Evolutionary conservation across 495 filamentous ascomycete species (phyloP).

Genomic region (Tirmania nivea): DNA sequence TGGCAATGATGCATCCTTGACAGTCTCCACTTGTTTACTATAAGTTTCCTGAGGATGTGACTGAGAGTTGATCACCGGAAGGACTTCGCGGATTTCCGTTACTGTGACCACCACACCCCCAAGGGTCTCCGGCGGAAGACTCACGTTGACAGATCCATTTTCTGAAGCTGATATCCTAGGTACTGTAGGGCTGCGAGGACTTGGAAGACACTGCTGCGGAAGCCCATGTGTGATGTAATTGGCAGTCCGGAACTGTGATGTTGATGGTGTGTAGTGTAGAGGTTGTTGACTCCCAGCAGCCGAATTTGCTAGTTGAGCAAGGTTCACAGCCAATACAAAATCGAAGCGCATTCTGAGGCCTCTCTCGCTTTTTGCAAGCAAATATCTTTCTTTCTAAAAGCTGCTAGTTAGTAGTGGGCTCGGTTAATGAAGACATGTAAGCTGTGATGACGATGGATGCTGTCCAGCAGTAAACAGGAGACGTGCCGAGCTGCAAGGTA

Average conservation of each 20-base stretch:
- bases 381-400: no score
- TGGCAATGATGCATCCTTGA: background rate
- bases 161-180: constrained; percentile 4
- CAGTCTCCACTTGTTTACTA: constrained; percentile 1
- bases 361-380: no score
- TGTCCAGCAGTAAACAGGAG: no score
- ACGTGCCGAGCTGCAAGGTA: no score
- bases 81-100: background rate
- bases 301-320: background rate
- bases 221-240: constrained; percentile 66
- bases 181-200: constrained; percentile 14
- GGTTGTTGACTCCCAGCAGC: background rate
- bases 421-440: no score
- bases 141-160: constrained; percentile 1
- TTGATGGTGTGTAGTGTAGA: constrained; percentile 8
- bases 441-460: no score
- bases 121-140: background rate
- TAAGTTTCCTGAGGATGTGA: background rate
- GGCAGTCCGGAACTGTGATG: constrained; percentile 44
- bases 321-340: background rate
- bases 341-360: background rate
- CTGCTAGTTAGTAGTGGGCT: no score
- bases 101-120: constrained; percentile 1
- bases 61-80: background rate
- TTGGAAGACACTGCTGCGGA: constrained; percentile 52